Conservation (phyloP, 495 filamentous ascomycete species). For the Aspergillus incahuasiensis region DNA sequence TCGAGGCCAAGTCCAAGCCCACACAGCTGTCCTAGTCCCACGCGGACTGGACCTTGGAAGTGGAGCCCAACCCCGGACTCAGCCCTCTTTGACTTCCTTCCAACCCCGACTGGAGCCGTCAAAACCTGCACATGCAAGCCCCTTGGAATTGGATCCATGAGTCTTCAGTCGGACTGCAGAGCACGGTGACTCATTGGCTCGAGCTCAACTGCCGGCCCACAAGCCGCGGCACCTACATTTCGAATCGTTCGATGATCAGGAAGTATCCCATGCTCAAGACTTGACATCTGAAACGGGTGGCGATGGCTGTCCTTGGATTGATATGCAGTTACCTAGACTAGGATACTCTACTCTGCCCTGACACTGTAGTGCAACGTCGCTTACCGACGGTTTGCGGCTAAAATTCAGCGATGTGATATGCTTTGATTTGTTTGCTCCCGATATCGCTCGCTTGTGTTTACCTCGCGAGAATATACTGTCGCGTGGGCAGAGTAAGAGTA, state of each 20-base stretch:
- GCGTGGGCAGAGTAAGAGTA: background rate
- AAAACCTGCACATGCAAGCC: background rate
- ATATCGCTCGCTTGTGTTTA: background rate
- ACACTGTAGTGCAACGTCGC: background rate
- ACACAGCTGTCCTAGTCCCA: too few species aligned
- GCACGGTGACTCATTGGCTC: background rate
- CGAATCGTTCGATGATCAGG: too few species aligned
- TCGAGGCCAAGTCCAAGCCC: too few species aligned
- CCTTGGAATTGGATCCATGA: background rate
- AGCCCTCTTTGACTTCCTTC: background rate
- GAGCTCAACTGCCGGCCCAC: slow-evolving; percentile 9
- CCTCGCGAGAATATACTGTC: background rate
- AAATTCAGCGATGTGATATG: background rate
- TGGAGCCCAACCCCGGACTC: background rate
- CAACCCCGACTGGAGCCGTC: background rate
- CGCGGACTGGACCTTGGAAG: background rate
- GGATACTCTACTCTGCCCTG: background rate
- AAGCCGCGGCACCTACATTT: background rate
- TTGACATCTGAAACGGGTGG: background rate
- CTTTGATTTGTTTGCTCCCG: background rate
- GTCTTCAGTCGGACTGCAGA: background rate
- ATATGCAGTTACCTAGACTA: background rate
- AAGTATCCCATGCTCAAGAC: background rate
- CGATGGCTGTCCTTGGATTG: background rate
- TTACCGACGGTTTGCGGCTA: background rate